Conservation (phyloP, 176 grass and related monocot genomes). For the Alopecurus myosuroides region DNA sequence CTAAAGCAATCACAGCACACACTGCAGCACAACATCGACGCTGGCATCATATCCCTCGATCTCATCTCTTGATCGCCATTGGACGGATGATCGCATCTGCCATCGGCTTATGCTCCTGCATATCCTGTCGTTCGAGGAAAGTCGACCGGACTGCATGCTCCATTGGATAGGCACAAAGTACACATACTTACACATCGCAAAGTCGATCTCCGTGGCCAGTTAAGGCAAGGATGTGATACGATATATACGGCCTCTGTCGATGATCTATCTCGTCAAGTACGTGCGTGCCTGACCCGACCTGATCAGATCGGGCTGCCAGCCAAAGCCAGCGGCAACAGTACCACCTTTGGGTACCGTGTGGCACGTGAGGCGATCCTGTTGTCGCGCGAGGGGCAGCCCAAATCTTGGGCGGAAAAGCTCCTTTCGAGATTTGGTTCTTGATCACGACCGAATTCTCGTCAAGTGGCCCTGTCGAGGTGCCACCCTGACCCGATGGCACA, state of each 20-base stretch:
- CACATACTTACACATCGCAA: background rate
- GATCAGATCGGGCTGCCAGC: background rate
- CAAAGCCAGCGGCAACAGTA: background rate
- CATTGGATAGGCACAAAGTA: background rate
- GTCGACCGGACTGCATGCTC: background rate
- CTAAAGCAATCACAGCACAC: background rate
- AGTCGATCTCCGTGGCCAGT: background rate
- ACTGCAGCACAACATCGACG: background rate
- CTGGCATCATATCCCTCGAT: background rate
- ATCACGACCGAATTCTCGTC: background rate
- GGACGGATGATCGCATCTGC: background rate
- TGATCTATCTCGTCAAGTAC: too few species aligned
- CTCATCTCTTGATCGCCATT: background rate
- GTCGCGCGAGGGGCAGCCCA: background rate
- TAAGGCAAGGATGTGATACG: background rate
- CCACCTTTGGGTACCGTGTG: background rate
- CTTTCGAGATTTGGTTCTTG: slow-evolving; percentile 24
- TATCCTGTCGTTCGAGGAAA: background rate
- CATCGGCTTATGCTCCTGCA: background rate
- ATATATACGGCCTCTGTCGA: too few species aligned
- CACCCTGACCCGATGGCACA: background rate
- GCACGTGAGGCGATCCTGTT: background rate
- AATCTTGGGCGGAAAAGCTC: slow-evolving; percentile 14
- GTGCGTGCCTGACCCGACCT: background rate
- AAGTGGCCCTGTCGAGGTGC: background rate